Base-by-base conservation (phyloP, 768 basidiomycete genomes). In the Hygrocybe coccinea region DNA sequence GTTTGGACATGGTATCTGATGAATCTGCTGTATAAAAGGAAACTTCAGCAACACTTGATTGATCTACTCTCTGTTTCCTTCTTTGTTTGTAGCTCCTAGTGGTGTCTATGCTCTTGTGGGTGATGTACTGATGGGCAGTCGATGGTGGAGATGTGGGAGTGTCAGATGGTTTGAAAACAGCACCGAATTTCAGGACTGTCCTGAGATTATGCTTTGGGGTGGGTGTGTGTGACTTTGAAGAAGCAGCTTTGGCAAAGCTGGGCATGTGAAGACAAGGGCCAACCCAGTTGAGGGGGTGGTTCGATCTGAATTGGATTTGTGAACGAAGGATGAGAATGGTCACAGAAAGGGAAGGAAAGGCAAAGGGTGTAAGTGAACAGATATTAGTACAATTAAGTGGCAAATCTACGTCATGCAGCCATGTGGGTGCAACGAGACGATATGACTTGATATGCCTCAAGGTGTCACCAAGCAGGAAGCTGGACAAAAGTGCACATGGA, bases 91-190 rank as follows among this genome's bases (percentile, higher is more conserved):
- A 70, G 61, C 63, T 73, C 56, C 67, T 70, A 52, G 74, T 61
- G 63, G 70, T 72, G 68, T 79, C 79, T 59, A 78, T 64, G 62
- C 77, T 80, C 25, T 72, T 64, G 59, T 76, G 75, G 52, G 72
- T 56, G 56, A 69, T 64, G 63, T 62, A 67, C 57, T 54, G 66
- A 58, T 49, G 62, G 59, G 61, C 44, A 56, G 67, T 36, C 48
- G 67, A 57, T 61, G 66, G 59, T 52, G 62, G 49, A 56, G 60
- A 52, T 41, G 55, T 59, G 36, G 71, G 62, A 60, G 70, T 67
- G 62, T 68, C 73, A 61, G 64, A 60, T 55, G 65, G 62, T 65
- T 72, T 74, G 50, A 71, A 71, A 46, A 68, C 55, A 51, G 73
- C 55, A 62, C 59, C 58, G 38, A 81, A 71, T 50, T 78, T 79